Base-by-base conservation (phyloP, 1,284 basidiomycete species). In the Boletus coffeatus region DNA sequence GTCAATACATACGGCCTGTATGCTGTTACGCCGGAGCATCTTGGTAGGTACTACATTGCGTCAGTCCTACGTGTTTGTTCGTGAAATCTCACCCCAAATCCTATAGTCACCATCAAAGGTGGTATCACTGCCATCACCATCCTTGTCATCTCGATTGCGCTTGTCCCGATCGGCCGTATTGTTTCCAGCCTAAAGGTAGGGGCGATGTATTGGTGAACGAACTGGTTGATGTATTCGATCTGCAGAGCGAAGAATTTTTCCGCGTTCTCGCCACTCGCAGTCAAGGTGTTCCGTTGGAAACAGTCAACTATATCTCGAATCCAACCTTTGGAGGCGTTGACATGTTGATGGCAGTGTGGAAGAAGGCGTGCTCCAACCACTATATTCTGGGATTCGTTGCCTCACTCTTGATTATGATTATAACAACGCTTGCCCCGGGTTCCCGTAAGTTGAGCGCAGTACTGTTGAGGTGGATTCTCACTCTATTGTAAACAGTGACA, bases 191-290 rank as follows among this genome's bases (percentile, higher is more conserved):
- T 72, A 32, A 72, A 65, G 64, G 71, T 65, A 53, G 53, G 66
- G 29, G 5, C 36, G 3, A 16, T 5, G 13, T 58, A 14, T 48
- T 2, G 13, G 8, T 21, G 14, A 37, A 6, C 3, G 8, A 10
- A n/a, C 21, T 53, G 14, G 7, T 43, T 63, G 14, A 58, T 62
- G 7, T 34, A 39, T 9, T 37, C 3, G 8, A 10, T 37, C 2
- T 32, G 18, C 21, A 72, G 71, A 74, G 67, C 25, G 73, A 72
- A 64, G 71, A 72, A 53, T 75, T 73, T 25, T 75, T 73, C 48
- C 72, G 71, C 10, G 56, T 53, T 9, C 43, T 73, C 5, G 60
- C 62, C 8, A 56, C 62, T 3, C 66, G 56, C 2, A 59, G 5
- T 7, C 37, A 63, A 5, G 73, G 73, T 16, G 61, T 75, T 29